Evolutionary conservation across 768 basidiomycete species (phyloP), one percentile per base, ranked within the genome.

Genomic region (Terana coerulea): DNA sequence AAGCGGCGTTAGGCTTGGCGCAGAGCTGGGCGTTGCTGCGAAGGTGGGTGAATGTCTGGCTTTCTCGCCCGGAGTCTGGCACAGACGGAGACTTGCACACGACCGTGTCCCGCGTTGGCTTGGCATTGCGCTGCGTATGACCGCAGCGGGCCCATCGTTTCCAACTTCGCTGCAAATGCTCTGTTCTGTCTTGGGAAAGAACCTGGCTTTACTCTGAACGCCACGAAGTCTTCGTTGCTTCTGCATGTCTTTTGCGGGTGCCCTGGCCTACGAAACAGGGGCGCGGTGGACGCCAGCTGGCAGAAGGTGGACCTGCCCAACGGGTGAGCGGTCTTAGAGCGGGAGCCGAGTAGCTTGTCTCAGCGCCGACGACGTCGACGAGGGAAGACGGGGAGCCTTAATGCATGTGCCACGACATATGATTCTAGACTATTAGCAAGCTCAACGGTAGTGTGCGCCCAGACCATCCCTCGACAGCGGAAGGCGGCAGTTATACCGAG

Each of bases 1-100:
- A 47, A 17, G 51, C 51, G 51, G 51, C 43, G 51, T 34, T 52
- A 52, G 33, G 21, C 45, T 39, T n/a, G 14, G 37, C 17, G 37
- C 17, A 19, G 37, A 9, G 37, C 37, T 39, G 17, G 37, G 37
- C 37, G 17, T 39, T 39, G 37, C 37, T 39, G 37, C 37, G 37
- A 39, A n/a, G 37, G 17, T 39, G 37, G 24, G 37, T 39, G 17
- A 28, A 15, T 46, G 45, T 46, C 45, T 21, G n/a, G 19, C 15
- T 7, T 21, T 14, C 17, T 46, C 30, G 39, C 19, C 19, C 17
- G 45, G 14, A 19, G 19, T 21, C 30, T 7, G 31, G 31, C 19
- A 1, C 5, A 33, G 29, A 33, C n/a, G 17, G 30, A 8, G 17
- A 14, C 29, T 15, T 11, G 31, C 45, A 21, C 45, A 46, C 45